phyloP scores from a whole-genome alignment of 345 rosid genomes.

The Arabis hirsuta region DNA sequence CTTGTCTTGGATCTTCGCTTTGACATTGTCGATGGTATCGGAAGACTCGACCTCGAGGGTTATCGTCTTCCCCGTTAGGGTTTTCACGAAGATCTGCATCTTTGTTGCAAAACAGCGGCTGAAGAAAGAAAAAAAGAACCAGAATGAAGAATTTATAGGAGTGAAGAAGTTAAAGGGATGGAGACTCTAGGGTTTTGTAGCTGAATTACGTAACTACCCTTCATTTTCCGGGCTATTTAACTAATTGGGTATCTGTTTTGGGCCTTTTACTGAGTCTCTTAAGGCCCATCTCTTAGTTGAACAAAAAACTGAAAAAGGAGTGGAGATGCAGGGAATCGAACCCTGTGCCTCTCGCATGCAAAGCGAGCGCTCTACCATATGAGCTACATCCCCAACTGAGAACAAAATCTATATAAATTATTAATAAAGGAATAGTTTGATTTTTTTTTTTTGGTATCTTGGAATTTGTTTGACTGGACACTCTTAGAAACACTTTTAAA shows the following conservation, averaged over 20 bases:
- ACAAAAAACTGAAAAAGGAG: too few relatives aligned
- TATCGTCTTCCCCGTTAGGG: constrained; percentile 79
- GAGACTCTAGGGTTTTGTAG: constrained; percentile 28
- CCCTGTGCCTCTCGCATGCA: constrained; percentile 88
- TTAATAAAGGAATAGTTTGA: too few relatives aligned
- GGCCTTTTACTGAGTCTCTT: not conserved
- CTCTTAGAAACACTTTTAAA: too few relatives aligned
- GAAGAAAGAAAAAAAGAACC: too few relatives aligned
- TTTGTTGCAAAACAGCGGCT: not conserved
- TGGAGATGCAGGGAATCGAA: constrained; percentile 46
- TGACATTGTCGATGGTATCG: constrained; percentile 49
- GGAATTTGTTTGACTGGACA: constrained; percentile 31
- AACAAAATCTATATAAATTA: too few relatives aligned
- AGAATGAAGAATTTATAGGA: not conserved
- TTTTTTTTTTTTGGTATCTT: not conserved
- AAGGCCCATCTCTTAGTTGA: not conserved
- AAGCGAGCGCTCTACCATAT: constrained; percentile 93
- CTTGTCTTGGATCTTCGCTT: constrained; percentile 48
- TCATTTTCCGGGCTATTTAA: not conserved
- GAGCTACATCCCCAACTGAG: constrained; percentile 39
- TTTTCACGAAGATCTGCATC: constrained; percentile 85
- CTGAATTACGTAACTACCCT: constrained; percentile 26
- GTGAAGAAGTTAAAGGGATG: not conserved
- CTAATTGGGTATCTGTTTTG: not conserved
- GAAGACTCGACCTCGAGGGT: constrained; percentile 60